Evolutionary conservation across 257 asterid genomes (phyloP), one percentile per base, ranked within the genome.

Genomic region (Forsythia suspensa): DNA sequence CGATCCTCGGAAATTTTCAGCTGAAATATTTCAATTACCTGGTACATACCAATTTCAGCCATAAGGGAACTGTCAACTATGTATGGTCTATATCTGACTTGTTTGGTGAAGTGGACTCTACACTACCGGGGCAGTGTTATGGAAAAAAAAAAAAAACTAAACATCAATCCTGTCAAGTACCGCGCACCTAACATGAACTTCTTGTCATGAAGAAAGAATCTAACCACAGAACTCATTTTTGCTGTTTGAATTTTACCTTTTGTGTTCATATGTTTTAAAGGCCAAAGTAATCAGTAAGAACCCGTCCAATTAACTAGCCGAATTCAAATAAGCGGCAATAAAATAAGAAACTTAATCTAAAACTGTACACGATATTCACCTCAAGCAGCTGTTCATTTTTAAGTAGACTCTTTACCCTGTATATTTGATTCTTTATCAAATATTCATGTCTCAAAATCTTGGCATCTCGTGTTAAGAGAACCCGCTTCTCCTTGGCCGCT

Each of bases 391-490:
- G 99, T 73, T 95, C 95, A 73, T 93, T 91, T 85, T 92, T 92
- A 10, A 91, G 88, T 82, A 90, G 97, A 74, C 82, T 89, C 84
- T 84, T 93, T 63, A 95, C 86, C 87, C 89, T 82, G 85, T 91
- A 93, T 66, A 95, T 88, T 87, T 93, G 98, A 79, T 93, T 88
- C 76, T 85, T 77, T 81, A 92, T 85, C 91, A 91, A 82, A 85
- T 95, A 93, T 66, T 85, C 94, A 84, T 95, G 90, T 73, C 94
- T 90, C 89, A 95, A 42, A 80, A 90, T 89, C 88, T 95, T 95
- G 80, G 92, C 92, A 86, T 95, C 98, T 63, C 98, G 88, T 43
- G 98, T 95, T 84, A 95, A 82, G 57, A 95, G 91, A 70, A 95
- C 95, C 71, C 98, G 84, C 76, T 89, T 88, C 94, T 93, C 96